These are phyloP conservation scores for Cryphonectria radicalis DNA, from an alignment of 2,329 filamentous ascomycete species.

Conservation along the genomic window DNA sequence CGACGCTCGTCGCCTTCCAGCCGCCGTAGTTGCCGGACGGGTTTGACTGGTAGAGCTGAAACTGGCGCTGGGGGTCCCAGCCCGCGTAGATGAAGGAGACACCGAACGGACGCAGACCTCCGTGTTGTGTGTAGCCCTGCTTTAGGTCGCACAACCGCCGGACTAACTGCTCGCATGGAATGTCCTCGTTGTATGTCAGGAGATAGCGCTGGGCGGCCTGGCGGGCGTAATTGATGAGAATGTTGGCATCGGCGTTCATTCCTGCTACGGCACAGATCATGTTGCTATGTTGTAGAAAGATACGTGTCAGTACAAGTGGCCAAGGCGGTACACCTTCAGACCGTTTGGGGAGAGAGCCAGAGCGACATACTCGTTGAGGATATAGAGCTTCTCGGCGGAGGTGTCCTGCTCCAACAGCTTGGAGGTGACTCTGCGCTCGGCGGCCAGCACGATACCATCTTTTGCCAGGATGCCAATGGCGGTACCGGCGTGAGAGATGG, in stretches of 20 bases:
- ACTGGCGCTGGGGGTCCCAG: conserved; percentile 93
- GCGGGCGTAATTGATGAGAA: conserved; percentile 99
- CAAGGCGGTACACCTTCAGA: background rate
- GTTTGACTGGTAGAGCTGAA: conserved; percentile 99
- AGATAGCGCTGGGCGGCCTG: conserved; percentile 97
- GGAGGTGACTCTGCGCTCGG: conserved; percentile 98
- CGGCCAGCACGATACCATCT: conserved; percentile 97
- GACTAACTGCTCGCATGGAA: conserved; percentile 98
- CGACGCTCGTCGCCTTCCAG: conserved; percentile 98
- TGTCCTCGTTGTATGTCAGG: conserved; percentile 99
- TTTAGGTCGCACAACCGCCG: conserved; percentile 96
- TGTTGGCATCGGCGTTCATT: conserved; percentile 99
- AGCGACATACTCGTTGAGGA: conserved; percentile 84
- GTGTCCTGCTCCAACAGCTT: conserved; percentile 99
- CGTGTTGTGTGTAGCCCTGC: conserved; percentile 98
- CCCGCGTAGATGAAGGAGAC: conserved; percentile 99
- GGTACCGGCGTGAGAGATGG: conserved; percentile 97
- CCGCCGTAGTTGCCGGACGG: conserved; percentile 98
- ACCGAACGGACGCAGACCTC: conserved; percentile 95
- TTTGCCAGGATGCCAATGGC: conserved; percentile 95
- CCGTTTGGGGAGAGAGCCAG: background rate
- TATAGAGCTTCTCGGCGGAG: conserved; percentile 99
- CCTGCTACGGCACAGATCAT: conserved; percentile 99
- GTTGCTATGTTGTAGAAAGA: conserved; percentile 65
- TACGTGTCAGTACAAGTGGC: conserved; percentile 26